Conservation (phyloP, 768 basidiomycete species). For the Lepiota subincarnata region DNA sequence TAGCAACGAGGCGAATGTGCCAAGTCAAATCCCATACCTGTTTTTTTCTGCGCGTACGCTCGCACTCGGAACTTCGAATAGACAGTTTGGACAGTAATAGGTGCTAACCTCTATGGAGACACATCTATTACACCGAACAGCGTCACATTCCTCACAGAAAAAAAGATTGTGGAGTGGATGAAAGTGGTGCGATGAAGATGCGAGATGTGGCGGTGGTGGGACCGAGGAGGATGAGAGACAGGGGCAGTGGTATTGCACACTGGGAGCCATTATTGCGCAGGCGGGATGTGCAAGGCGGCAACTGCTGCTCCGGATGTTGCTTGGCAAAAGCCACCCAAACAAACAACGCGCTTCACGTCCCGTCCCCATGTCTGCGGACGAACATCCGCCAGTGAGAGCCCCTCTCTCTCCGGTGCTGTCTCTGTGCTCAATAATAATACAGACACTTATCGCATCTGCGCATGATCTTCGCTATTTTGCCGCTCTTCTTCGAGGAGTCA, state of each 20-base stretch:
- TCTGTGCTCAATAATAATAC: background rate
- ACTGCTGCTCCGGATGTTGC: background rate
- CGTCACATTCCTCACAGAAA: constrained; percentile 99
- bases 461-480: constrained; percentile 82
- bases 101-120: constrained; percentile 91
- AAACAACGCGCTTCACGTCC: constrained; percentile 5
- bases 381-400: constrained; percentile 3
- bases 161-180: constrained; percentile 83
- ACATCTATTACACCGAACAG: constrained; percentile 89
- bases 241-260: constrained; percentile 64
- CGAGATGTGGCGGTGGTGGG: constrained; percentile 71
- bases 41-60: constrained; percentile 99
- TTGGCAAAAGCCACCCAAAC: background rate
- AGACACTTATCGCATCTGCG: constrained; percentile 68
- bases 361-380: constrained; percentile 1
- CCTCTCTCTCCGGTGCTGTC: background rate
- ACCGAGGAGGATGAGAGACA: constrained; percentile 56
- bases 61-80: constrained; percentile 97
- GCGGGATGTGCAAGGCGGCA: background rate
- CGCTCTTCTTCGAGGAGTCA: constrained; percentile 75
- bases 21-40: constrained; percentile 45
- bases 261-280: constrained; percentile 29
- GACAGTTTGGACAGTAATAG: constrained; percentile 97
- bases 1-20: background rate
- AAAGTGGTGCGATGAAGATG: constrained; percentile 77